Percentiles rank a stretch among this genome's conserved stretches.
Conservation (phyloP, 345 rosid genomes). For the Reutealis trisperma region DNA sequence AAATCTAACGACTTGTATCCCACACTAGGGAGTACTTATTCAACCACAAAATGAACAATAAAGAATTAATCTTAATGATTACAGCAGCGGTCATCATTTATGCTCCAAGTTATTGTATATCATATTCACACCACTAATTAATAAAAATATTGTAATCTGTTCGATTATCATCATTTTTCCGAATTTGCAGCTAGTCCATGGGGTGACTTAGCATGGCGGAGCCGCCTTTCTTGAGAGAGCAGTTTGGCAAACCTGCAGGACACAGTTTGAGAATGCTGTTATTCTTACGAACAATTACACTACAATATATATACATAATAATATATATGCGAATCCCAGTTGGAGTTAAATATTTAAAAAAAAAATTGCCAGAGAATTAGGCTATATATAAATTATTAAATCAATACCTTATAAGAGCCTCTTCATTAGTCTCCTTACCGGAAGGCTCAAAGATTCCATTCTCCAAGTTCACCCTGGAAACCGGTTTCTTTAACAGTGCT, state of each 20-base stretch:
- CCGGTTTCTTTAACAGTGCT: slow-evolving; percentile 41
- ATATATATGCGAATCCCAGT: too few species aligned
- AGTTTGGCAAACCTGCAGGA: not conserved
- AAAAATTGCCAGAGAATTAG: too few species aligned
- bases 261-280: not conserved
- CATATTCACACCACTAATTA: too few species aligned
- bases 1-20: slow-evolving; percentile 2
- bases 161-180: not conserved
- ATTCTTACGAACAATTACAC: not conserved
- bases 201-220: not conserved
- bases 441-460: slow-evolving; percentile 29
- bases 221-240: slow-evolving; percentile 4
- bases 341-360: too few species aligned
- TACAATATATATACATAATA: too few species aligned
- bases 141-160: too few species aligned
- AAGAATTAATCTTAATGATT: not conserved
- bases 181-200: not conserved
- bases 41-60: not conserved
- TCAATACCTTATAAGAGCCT: slow-evolving; percentile 35
- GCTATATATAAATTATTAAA: too few species aligned
- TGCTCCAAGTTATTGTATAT: not conserved
- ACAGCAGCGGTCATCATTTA: not conserved
- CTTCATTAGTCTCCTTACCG: slow-evolving; percentile 30
- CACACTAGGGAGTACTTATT: not conserved
- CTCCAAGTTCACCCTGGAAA: slow-evolving; percentile 34